A percentile compares a stretch with the other conserved stretches of the same genome.
These are phyloP conservation scores for Macrolepiota albuminosa DNA, from an alignment of 768 basidiomycete genomes.

Conservation along the genomic window DNA sequence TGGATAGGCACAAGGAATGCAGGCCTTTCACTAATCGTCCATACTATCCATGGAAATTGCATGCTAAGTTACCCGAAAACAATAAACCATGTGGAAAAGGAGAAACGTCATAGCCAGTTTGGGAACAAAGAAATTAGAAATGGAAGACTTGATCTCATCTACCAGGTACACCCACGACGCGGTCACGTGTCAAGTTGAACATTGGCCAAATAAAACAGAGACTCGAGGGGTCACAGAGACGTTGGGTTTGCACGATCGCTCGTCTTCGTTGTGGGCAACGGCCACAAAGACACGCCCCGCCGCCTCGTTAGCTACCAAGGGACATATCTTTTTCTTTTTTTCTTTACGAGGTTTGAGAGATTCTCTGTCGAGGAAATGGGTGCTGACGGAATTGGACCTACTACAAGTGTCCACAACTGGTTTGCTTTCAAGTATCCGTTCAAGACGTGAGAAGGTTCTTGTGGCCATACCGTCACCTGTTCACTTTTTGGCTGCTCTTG, in stretches of 20 bases:
- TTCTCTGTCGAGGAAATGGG: constrained; percentile 14
- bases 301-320: constrained; percentile 16
- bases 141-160: background rate
- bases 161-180: constrained; percentile 31
- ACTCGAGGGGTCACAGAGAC: constrained; percentile 19
- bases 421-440: constrained; percentile 29
- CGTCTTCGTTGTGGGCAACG: constrained; percentile 17
- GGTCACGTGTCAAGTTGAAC: constrained; percentile 54
- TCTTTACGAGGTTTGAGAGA: constrained; percentile 18
- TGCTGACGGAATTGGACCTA: constrained; percentile 43
- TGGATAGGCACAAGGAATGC: background rate
- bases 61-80: background rate
- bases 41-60: background rate
- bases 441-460: constrained; percentile 34
- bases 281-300: constrained; percentile 8
- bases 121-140: constrained; percentile 2
- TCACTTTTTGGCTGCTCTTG: constrained; percentile 17
- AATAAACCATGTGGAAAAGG: background rate
- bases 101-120: background rate
- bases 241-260: constrained; percentile 23
- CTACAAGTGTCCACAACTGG: constrained; percentile 47
- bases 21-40: background rate
- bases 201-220: constrained; percentile 37
- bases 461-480: constrained; percentile 11
- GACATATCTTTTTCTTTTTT: constrained; percentile 20